phyloP scores from a whole-genome alignment of 2,329 filamentous ascomycete species.

The Daldinia eschscholtzii region DNA sequence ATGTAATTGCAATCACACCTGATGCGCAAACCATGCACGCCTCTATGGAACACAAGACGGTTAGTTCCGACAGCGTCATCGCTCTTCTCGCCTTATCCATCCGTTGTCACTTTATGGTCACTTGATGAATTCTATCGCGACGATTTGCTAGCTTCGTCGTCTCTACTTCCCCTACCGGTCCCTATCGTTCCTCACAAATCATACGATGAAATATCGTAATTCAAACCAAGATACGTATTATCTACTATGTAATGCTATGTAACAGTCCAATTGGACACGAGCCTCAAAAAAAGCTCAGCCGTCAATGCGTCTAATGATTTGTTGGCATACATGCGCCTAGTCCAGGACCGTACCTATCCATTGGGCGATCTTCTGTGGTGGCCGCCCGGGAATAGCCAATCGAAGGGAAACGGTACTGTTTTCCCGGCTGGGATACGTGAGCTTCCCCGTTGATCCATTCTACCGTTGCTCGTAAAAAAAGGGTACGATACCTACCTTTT shows the following conservation, averaged over 20 bases:
- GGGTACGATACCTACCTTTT: slow-evolving; percentile 6
- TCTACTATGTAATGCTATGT: slow-evolving; percentile 9
- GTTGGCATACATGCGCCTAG: slow-evolving; percentile 41
- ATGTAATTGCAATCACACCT: slow-evolving; percentile 42
- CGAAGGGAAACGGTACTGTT: slow-evolving; percentile 35
- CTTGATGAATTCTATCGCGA: slow-evolving; percentile 32
- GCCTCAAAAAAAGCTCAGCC: slow-evolving; percentile 38
- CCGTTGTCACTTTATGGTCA: slow-evolving; percentile 20
- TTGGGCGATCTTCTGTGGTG: slow-evolving; percentile 38
- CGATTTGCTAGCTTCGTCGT: slow-evolving; percentile 19
- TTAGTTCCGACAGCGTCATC: slow-evolving; percentile 37
- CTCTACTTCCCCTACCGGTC: background rate
- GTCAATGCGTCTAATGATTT: slow-evolving; percentile 42
- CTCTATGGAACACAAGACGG: slow-evolving; percentile 38
- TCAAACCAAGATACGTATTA: slow-evolving; percentile 24
- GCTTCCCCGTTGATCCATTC: slow-evolving; percentile 32
- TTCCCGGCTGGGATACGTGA: slow-evolving; percentile 40
- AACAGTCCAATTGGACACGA: slow-evolving; percentile 40
- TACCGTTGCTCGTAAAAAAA: slow-evolving; percentile 29
- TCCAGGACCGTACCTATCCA: slow-evolving; percentile 30
- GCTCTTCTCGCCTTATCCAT: slow-evolving; percentile 22
- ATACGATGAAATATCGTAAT: slow-evolving; percentile 45
- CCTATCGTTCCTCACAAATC: slow-evolving; percentile 35
- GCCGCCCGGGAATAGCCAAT: slow-evolving; percentile 36
- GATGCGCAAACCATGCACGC: slow-evolving; percentile 42